Evolutionary conservation across 805 yeast genomes (phyloP).

Genomic region (Schizosaccharomyces lindneri): DNA sequence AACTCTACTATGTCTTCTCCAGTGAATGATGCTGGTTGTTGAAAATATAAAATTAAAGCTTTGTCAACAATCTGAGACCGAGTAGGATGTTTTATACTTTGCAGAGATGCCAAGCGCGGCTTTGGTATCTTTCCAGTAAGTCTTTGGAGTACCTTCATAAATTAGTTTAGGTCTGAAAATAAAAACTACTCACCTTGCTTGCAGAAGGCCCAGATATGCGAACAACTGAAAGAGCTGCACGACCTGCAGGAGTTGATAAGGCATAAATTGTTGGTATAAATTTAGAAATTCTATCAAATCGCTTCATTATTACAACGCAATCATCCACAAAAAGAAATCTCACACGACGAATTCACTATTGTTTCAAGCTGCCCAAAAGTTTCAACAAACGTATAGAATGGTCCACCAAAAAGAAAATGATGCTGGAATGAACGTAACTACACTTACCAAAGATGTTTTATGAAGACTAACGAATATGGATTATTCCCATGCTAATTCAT

Average conservation of each 20-base stretch:
- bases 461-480: too few species aligned
- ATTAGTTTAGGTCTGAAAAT: neutral
- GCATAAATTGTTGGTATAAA: slow-evolving; percentile 48
- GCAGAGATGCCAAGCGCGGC: slow-evolving; percentile 7
- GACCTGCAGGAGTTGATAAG: slow-evolving; percentile 54
- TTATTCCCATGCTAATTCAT: too few species aligned
- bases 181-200: slow-evolving; percentile 8
- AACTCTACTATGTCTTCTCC: slow-evolving; percentile 80
- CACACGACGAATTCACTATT: too few species aligned
- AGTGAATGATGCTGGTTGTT: slow-evolving; percentile 57
- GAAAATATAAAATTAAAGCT: slow-evolving; percentile 44
- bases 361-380: too few species aligned
- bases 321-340: too few species aligned
- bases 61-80: slow-evolving; percentile 34
- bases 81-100: slow-evolving; percentile 1
- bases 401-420: too few species aligned
- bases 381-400: too few species aligned
- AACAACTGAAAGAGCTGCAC: slow-evolving; percentile 70
- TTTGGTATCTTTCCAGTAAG: slow-evolving; percentile 4
- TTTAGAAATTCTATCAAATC: neutral
- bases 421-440: too few species aligned
- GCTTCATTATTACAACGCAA: too few species aligned
- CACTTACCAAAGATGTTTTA: too few species aligned
- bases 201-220: slow-evolving; percentile 58
- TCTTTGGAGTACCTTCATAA: slow-evolving; percentile 12